Percentiles rank a stretch among this genome's conserved stretches.
These are phyloP conservation scores for Arthrobotrys iridis DNA, from an alignment of 2,329 filamentous ascomycete species.

Conservation along the genomic window DNA sequence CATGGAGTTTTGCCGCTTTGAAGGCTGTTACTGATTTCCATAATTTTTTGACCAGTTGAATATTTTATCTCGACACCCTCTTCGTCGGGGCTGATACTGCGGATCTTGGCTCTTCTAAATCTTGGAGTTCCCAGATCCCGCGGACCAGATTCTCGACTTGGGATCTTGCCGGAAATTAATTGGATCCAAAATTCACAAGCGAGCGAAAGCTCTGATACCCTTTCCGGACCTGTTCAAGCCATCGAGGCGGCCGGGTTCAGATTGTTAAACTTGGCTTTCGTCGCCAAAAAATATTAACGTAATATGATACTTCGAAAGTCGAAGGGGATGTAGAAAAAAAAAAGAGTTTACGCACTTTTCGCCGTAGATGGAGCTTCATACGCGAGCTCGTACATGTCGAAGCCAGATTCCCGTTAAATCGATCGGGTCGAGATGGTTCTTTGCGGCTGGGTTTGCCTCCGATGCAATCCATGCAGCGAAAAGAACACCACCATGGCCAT, in stretches of 20 bases:
- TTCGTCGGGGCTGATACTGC: neutral
- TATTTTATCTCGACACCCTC: neutral
- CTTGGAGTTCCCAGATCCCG: neutral
- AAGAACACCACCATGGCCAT: neutral
- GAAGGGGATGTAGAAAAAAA: neutral
- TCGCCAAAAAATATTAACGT: neutral
- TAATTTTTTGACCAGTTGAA: neutral
- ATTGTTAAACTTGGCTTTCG: neutral
- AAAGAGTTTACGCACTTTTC: slow-evolving; percentile 2
- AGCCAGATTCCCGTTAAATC: slow-evolving; percentile 12
- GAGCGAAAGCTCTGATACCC: neutral
- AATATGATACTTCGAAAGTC: neutral
- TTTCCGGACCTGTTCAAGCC: neutral
- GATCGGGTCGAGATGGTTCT: slow-evolving; percentile 23
- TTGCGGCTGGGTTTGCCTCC: slow-evolving; percentile 28
- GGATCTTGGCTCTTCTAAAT: neutral
- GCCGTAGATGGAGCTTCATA: slow-evolving; percentile 5
- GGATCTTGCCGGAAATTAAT: slow-evolving; percentile 14
- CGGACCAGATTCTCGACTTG: slow-evolving; percentile 10
- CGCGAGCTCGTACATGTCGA: slow-evolving; percentile 19
- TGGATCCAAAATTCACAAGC: slow-evolving; percentile 4
- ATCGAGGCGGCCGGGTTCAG: neutral
- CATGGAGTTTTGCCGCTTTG: slow-evolving; percentile 38
- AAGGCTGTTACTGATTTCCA: slow-evolving; percentile 3
- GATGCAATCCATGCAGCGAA: neutral